A percentile compares a stretch with the other conserved stretches of the same genome.
Conservation (phyloP, 192 early-diverging fungal species). For the Ramicandelaber brevisporus region DNA sequence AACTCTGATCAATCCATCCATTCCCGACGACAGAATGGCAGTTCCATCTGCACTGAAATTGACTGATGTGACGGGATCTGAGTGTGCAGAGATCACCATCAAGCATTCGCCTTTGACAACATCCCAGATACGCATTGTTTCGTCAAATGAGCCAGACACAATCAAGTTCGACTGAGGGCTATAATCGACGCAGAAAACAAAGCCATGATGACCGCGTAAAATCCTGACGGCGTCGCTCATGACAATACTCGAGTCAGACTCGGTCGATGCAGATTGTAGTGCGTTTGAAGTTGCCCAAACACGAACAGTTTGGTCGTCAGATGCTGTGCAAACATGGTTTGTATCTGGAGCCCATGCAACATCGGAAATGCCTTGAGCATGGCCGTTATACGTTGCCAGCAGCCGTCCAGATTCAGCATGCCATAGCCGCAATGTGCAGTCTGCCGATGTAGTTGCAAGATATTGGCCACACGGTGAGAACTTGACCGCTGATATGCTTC, state of each 20-base stretch:
- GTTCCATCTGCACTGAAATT: slow-evolving; percentile 95
- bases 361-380: slow-evolving; percentile 82
- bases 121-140: slow-evolving; percentile 93
- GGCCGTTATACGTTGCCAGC: slow-evolving; percentile 67
- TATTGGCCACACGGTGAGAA: slow-evolving; percentile 95
- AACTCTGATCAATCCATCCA: slow-evolving; percentile 92
- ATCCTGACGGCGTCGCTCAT: slow-evolving; percentile 42
- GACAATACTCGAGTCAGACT: neutral
- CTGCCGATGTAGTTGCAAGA: slow-evolving; percentile 74
- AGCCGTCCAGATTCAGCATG: slow-evolving; percentile 64
- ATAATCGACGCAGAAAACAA: slow-evolving; percentile 94
- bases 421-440: slow-evolving; percentile 89
- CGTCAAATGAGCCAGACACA: slow-evolving; percentile 94
- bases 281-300: slow-evolving; percentile 36
- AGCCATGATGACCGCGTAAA: slow-evolving; percentile 80
- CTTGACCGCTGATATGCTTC: slow-evolving; percentile 83
- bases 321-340: slow-evolving; percentile 57
- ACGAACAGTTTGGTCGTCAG: slow-evolving; percentile 85
- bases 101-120: slow-evolving; percentile 76
- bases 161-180: slow-evolving; percentile 83
- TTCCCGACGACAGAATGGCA: slow-evolving; percentile 80
- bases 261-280: neutral
- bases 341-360: slow-evolving; percentile 92
- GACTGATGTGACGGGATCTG: slow-evolving; percentile 81
- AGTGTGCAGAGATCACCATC: slow-evolving; percentile 79